A percentile compares a stretch with the other conserved stretches of the same genome.
These are phyloP conservation scores for Aspergillus brunneoviolaceus DNA, from an alignment of 2,329 filamentous ascomycete genomes.

Conservation along the genomic window DNA sequence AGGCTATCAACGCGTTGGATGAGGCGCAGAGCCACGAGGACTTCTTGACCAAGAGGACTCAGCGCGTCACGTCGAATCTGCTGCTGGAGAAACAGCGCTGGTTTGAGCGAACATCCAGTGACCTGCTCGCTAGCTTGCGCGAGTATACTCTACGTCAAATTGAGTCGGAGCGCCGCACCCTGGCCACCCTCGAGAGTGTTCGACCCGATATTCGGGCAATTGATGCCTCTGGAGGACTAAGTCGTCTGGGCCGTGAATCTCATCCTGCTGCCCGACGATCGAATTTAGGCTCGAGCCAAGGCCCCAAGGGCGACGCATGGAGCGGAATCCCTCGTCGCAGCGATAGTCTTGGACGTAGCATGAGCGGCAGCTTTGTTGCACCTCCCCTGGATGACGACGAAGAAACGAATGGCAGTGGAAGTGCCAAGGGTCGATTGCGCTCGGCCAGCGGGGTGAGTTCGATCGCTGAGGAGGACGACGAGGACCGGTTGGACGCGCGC, in stretches of 20 bases:
- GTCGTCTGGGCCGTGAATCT: slow-evolving; percentile 81
- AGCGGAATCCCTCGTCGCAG: slow-evolving; percentile 84
- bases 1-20: slow-evolving; percentile 87
- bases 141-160: slow-evolving; percentile 95
- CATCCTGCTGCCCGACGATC: slow-evolving; percentile 73
- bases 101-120: slow-evolving; percentile 83
- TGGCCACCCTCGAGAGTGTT: slow-evolving; percentile 90
- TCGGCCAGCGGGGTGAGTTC: slow-evolving; percentile 48
- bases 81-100: slow-evolving; percentile 85
- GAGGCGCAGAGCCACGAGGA: slow-evolving; percentile 81
- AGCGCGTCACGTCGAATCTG: slow-evolving; percentile 84
- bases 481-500: slow-evolving; percentile 89
- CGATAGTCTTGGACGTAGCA: slow-evolving; percentile 73
- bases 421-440: slow-evolving; percentile 47
- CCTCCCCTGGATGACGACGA: slow-evolving; percentile 64
- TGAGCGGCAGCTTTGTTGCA: slow-evolving; percentile 71
- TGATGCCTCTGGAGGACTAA: slow-evolving; percentile 85
- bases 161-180: slow-evolving; percentile 86
- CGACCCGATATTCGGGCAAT: slow-evolving; percentile 91
- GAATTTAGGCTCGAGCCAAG: slow-evolving; percentile 82
- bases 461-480: slow-evolving; percentile 63
- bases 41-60: slow-evolving; percentile 80
- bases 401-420: slow-evolving; percentile 48
- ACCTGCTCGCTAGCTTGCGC: slow-evolving; percentile 77
- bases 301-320: slow-evolving; percentile 97